Evolutionary conservation across 2,329 filamentous ascomycete genomes (phyloP), one percentile per base, ranked within the genome.

Genomic region (Sordariomycetes sp.): DNA sequence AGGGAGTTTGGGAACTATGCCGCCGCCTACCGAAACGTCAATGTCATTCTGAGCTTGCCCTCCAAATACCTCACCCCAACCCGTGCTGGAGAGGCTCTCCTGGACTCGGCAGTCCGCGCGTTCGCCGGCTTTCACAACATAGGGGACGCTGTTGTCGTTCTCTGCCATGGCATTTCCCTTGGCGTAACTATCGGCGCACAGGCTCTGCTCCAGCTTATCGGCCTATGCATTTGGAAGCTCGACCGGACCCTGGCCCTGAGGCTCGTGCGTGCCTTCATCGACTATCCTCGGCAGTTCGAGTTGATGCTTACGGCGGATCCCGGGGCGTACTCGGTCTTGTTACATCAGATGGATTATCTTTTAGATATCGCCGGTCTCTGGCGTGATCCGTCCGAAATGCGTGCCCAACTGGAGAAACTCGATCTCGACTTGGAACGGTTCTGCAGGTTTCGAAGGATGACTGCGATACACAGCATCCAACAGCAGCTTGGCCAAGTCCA

Each of bases 91-190:
- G 40, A 53, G 25, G 40, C 50, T 34, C 20, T 81, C 5, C 69
- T 77, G 11, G 73, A 81, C 60, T 68, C 72, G 54, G 69, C 81
- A 3, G 69, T 83, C 25, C 64, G 70, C 46, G 76, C 78, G 1
- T 70, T 83, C 55, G 65, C 83, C 11, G 71, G 75, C 46, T 77
- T 81, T 50, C 72, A 70, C 59, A 69, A 74, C 46, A 68, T 77
- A 34, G 70, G 71, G 14, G 71, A 78, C 40, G 78, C 78, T 2
- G 73, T 72, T 18, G 64, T 65, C 3, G 68, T 79, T 14, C 72
- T 79, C 46, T 64, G 72, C 43, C 65, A 70, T 1, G 73, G 70
- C 50, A 64, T 80, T 48, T 63, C 67, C 50, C 64, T 70, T 16
- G 69, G 69, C 3, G 67, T 73, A 22, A 54, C 59, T 0, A 54